Base-by-base conservation (phyloP, 78 protist species). In the Dictyostelium firmibasis region DNA sequence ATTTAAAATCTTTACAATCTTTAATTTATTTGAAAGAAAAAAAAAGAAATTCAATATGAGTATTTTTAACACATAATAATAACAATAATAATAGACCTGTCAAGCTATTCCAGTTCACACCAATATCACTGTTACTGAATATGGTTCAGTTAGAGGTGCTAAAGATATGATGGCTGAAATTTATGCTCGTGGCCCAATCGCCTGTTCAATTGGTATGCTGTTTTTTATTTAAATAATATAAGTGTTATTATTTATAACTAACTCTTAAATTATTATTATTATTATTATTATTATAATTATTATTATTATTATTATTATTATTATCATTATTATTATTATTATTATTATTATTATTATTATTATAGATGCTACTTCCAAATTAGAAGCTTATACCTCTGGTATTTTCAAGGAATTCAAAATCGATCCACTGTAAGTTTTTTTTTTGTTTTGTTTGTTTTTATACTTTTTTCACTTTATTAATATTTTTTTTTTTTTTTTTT, bases 171-270 rank as follows among this genome's bases (percentile, higher is more conserved):
- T 36, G 96, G 95, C 91, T 14, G 97, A 95, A 91, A 91, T 95
- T 53, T 87, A 53, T 50, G 85, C 88, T 27, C 83, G 96, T 29
- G 98, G 98, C 3, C 98, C 98, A 64, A 94, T 97, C 57, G 96
- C 96, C 11, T 97, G 98, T 50, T 75, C 82, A 29, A 96, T 96
- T 75, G 97, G 77, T 25, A 31, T 92, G 47, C 92, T 4, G 4
- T 38, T 38, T 76, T 35, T 79, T 25, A n/a, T 88, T 87, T 25
- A n/a, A 64, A 69, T 44, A n/a, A n/a, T n/a, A n/a, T n/a, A n/a
- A n/a, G n/a, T n/a, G n/a, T n/a, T n/a, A n/a, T n/a, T n/a, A n/a
- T n/a, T n/a, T n/a, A n/a, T n/a, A n/a, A n/a, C n/a, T n/a, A n/a
- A n/a, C n/a, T n/a, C n/a, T n/a, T n/a, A n/a, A n/a, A n/a, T n/a